Conservation (phyloP, 768 basidiomycete species). For the Dacryopinax spathularia region DNA sequence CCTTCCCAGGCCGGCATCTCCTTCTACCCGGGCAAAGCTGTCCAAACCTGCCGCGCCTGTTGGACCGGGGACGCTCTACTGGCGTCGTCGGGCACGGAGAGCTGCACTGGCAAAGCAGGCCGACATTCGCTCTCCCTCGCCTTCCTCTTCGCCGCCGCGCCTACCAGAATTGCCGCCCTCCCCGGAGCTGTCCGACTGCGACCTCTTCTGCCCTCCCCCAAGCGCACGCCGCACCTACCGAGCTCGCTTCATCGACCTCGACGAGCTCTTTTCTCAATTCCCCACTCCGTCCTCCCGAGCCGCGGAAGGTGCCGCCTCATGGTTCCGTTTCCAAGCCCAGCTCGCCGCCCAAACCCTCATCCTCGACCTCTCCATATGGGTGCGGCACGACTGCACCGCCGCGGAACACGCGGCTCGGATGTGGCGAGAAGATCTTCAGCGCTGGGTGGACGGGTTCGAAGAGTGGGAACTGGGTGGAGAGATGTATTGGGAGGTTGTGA, state of each 20-base stretch:
- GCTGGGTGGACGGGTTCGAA: neutral
- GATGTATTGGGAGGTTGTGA: neutral
- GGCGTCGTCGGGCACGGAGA: no score
- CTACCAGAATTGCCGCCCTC: neutral
- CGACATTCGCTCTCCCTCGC: constrained; percentile 59
- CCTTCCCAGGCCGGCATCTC: no score
- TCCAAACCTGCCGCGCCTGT: neutral
- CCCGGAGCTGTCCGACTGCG: neutral
- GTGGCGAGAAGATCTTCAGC: neutral
- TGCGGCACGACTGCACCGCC: neutral
- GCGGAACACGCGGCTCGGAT: neutral
- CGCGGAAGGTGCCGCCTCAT: neutral
- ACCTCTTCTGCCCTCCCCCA: neutral
- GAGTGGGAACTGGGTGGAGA: neutral
- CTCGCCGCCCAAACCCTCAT: neutral
- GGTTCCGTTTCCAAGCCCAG: neutral
- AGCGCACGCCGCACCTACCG: no score
- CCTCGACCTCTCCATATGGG: neutral
- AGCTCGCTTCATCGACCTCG: neutral
- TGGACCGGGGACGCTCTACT: neutral
- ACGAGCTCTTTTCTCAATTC: neutral
- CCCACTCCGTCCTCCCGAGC: neutral
- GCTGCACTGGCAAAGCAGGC: constrained; percentile 61
- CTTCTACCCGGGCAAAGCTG: no score
- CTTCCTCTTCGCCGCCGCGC: constrained; percentile 25